A percentile compares a stretch with the other conserved stretches of the same genome.
phyloP scores from a whole-genome alignment of 176 grass and related monocot species.

The Canna indica region DNA sequence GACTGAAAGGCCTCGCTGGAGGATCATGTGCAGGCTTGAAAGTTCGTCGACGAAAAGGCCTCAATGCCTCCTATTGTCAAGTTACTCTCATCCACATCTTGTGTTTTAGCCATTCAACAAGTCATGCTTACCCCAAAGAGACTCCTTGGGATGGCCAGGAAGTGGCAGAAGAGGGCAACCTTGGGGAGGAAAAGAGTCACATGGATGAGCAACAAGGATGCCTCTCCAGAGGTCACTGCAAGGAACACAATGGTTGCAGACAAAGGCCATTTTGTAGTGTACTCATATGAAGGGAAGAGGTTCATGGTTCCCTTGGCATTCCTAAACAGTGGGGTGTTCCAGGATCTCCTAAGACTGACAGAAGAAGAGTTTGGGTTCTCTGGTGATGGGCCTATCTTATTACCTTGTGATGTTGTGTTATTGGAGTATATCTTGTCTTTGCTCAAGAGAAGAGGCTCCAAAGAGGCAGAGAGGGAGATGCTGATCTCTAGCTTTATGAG shows the following conservation, averaged over 20 bases:
- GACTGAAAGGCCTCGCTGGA: too few relatives aligned
- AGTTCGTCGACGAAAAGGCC: too few relatives aligned
- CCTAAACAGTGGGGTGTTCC: conserved; percentile 13
- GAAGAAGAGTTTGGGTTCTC: too few relatives aligned
- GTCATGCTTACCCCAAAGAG: background rate
- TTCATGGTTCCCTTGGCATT: conserved; percentile 26
- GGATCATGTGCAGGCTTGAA: too few relatives aligned
- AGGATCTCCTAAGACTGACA: conserved; percentile 38
- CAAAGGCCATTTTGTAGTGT: conserved; percentile 34
- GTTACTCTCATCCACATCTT: background rate
- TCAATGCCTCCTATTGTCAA: background rate
- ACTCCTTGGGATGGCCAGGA: conserved; percentile 9
- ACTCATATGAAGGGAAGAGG: conserved; percentile 25
- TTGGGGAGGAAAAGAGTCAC: conserved; percentile 12
- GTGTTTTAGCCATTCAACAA: conserved; percentile 1
- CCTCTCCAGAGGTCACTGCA: conserved; percentile 11
- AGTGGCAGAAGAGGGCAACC: conserved; percentile 10
- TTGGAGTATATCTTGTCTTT: too few relatives aligned
- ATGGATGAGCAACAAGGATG: conserved; percentile 8
- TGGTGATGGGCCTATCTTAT: too few relatives aligned
- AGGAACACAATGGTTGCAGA: conserved; percentile 29
- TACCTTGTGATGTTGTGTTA: too few relatives aligned
- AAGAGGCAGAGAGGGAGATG: too few relatives aligned
- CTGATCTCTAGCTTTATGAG: too few relatives aligned
- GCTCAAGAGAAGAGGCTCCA: too few relatives aligned